Conservation (phyloP, 1,284 basidiomycete genomes). For the Malassezia caprae region DNA sequence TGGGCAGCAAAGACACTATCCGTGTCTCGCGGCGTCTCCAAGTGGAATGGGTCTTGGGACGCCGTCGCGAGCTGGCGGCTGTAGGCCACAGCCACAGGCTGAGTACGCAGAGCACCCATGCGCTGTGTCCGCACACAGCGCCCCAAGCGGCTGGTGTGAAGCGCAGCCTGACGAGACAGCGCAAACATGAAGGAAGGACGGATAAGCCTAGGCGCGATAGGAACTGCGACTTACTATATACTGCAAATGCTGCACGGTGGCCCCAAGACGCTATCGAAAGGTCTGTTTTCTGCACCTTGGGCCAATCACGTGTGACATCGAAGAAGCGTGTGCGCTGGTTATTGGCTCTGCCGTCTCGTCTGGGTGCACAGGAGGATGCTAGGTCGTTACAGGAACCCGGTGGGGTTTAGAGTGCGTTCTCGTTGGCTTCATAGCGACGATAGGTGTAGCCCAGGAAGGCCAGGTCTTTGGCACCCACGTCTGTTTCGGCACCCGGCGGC, state of each 20-base stretch:
- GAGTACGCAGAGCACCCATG: background rate
- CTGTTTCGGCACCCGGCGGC: conserved; percentile 36
- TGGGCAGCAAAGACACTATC: conserved; percentile 32
- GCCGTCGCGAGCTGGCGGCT: background rate
- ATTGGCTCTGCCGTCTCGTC: background rate
- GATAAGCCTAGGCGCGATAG: background rate
- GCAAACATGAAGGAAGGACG: conserved; percentile 1
- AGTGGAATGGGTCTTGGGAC: background rate
- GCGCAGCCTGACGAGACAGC: background rate
- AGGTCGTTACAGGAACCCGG: background rate
- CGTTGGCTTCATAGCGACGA: conserved; percentile 43
- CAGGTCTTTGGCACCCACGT: conserved; percentile 40
- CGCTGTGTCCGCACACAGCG: background rate
- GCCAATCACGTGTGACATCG: conserved; percentile 9
- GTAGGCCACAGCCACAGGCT: background rate
- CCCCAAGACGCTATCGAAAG: background rate
- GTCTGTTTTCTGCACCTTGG: background rate
- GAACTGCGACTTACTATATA: conserved; percentile 1
- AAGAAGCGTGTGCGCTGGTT: background rate
- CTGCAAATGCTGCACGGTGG: conserved; percentile 1
- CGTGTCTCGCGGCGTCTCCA: background rate
- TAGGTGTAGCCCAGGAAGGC: conserved; percentile 46
- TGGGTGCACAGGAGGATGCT: background rate
- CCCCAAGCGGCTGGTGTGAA: background rate
- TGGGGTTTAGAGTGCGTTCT: conserved; percentile 20